Evolutionary conservation across 1,284 basidiomycete genomes (phyloP), one percentile per base, ranked within the genome.

Genomic region (Melampsora larici-populina): DNA sequence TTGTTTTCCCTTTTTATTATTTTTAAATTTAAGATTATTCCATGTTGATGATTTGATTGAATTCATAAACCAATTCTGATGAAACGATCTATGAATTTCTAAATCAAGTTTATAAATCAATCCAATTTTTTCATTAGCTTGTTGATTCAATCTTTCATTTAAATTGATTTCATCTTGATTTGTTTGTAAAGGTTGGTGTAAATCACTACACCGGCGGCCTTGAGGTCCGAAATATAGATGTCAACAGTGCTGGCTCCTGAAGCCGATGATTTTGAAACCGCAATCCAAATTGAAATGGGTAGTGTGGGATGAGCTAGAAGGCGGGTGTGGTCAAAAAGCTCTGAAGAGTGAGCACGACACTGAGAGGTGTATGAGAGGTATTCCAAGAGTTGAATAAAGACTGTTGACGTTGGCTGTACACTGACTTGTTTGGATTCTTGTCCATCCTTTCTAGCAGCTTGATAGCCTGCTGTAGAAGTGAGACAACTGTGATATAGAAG

Each of bases 161-260:
- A 49, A 66, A 15, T 87, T 86, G 15, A 82, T 83, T 18, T 85
- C 82, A 17, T 87, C 88, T 43, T 88, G 86, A 7, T 86, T 88
- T 67, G 88, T 86, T 69, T 86, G 84, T 69, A 89, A 85, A 15
- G 86, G 84, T 70, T 87, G 85, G 68, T 88, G 85, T 79, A 86
- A 84, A 82, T 88, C 87, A 7, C 81, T 84, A n/a, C n/a, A n/a
- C n/a, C n/a, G n/a, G 31, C 70, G 4, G 67, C 31, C 69, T 70
- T 70, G 17, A 78, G 62, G 24, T 78, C 68, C 9, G n/a, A n/a
- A 8, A 70, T 18, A 51, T 70, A 78, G 18, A 68, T 15, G 33
- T 78, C 75, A 36, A 78, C 58, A n/a, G 75, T 70, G 46, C 75
- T 78, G 63, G 75, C 75, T 15, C 75, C 75, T 29, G 75, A 65